Evolutionary conservation across 169 alveolate species (phyloP).

Genomic region (Theileria annulata): DNA sequence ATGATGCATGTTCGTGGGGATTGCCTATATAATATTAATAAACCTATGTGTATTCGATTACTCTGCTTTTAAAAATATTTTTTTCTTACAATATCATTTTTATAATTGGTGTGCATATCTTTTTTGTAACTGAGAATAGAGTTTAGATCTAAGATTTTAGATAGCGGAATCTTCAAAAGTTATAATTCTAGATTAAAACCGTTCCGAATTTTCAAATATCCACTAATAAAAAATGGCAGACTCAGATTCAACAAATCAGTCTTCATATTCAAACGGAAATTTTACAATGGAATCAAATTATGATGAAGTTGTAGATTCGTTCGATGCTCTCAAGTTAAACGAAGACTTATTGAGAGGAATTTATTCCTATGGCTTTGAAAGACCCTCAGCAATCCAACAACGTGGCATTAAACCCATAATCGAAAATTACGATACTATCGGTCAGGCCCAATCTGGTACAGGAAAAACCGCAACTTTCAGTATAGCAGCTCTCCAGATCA

Average conservation of each 20-base stretch:
- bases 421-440: conserved; percentile 97
- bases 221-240: conserved; percentile 48
- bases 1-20: conserved; percentile 39
- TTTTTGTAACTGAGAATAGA: not conserved
- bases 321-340: conserved; percentile 93
- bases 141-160: not conserved
- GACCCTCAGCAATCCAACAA: conserved; percentile 98
- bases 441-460: conserved; percentile 99
- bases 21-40: conserved; percentile 9
- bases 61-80: not conserved
- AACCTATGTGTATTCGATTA: not conserved
- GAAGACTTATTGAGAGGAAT: conserved; percentile 95
- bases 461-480: conserved; percentile 99
- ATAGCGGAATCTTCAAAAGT: conserved; percentile 20
- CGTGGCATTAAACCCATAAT: conserved; percentile 98
- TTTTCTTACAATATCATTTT: not conserved
- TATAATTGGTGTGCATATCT: conserved; percentile 5
- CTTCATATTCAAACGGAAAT: conserved; percentile 44
- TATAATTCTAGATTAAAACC: conserved; percentile 5
- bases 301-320: conserved; percentile 93
- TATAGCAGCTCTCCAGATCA: conserved; percentile 92
- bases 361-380: conserved; percentile 98
- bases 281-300: conserved; percentile 88
- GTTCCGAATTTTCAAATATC: not conserved
- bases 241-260: conserved; percentile 31